phyloP scores from a whole-genome alignment of 345 rosid genomes.

The Psidium friedrichsthalianum region DNA sequence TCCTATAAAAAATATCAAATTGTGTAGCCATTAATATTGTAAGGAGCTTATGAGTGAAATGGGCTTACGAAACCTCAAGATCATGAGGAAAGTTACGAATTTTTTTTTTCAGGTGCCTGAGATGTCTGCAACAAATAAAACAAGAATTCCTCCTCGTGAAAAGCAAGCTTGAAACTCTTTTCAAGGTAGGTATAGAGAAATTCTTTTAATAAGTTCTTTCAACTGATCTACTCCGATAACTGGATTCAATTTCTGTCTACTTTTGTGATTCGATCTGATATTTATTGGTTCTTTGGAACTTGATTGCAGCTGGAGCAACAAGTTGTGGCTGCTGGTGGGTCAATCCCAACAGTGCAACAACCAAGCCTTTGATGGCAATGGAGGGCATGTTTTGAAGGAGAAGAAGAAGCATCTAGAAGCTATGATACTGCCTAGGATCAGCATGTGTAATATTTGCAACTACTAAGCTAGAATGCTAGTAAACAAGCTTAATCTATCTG shows the following conservation, averaged over 20 bases:
- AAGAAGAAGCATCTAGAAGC: neutral
- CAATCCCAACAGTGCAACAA: slow-evolving; percentile 25
- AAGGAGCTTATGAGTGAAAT: neutral
- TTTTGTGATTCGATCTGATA: neutral
- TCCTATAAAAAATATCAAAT: neutral
- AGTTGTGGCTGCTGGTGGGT: slow-evolving; percentile 80
- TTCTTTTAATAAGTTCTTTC: neutral
- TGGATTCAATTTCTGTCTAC: neutral
- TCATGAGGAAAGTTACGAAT: neutral
- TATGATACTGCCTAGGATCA: neutral
- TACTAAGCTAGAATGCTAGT: neutral
- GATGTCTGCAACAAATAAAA: slow-evolving; percentile 76
- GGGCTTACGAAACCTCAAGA: neutral
- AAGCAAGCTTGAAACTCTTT: slow-evolving; percentile 68
- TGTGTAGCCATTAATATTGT: neutral
- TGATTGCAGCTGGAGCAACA: slow-evolving; percentile 76
- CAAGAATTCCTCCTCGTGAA: slow-evolving; percentile 65
- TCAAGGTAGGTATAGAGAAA: slow-evolving; percentile 37
- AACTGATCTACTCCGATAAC: neutral
- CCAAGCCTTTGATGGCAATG: neutral
- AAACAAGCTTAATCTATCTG: neutral
- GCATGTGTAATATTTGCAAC: neutral
- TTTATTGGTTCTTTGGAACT: neutral
- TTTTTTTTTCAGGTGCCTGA: slow-evolving; percentile 48
- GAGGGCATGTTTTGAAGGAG: neutral